These are phyloP conservation scores for Fusarium sp. DNA, from an alignment of 2,329 filamentous ascomycete genomes.

Conservation along the genomic window DNA sequence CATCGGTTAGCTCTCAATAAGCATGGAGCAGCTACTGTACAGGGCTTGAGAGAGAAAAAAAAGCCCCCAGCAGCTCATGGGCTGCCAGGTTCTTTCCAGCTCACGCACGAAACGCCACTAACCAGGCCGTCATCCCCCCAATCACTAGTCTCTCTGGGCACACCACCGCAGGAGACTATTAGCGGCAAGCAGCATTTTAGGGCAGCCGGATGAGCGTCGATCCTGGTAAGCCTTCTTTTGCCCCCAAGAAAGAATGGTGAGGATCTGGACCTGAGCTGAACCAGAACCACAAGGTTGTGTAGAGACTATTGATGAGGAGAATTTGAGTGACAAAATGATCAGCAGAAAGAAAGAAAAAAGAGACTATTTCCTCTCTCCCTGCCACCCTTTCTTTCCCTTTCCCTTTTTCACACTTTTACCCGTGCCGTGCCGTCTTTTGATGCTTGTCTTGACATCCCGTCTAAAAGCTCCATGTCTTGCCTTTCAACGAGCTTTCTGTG, in stretches of 20 bases:
- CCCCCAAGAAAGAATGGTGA: background rate
- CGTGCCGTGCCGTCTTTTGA: background rate
- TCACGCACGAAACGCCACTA: slow-evolving; percentile 30
- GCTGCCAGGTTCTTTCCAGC: slow-evolving; percentile 23
- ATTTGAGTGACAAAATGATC: background rate
- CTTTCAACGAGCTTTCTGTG: background rate
- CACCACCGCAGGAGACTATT: slow-evolving; percentile 29
- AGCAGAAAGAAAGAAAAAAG: background rate
- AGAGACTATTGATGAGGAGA: background rate
- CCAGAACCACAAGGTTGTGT: background rate
- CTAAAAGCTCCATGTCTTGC: background rate
- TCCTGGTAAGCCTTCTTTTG: background rate
- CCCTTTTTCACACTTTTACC: background rate
- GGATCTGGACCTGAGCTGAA: background rate
- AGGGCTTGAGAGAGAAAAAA: background rate
- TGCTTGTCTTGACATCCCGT: background rate
- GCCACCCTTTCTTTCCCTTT: background rate
- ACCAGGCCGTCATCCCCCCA: slow-evolving; percentile 22
- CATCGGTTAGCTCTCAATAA: background rate
- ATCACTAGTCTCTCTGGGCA: slow-evolving; percentile 27
- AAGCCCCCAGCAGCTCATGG: background rate
- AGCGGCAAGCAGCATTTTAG: slow-evolving; percentile 26
- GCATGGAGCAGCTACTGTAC: background rate
- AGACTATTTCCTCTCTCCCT: background rate
- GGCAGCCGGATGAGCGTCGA: background rate